Base-by-base conservation (phyloP, 495 filamentous ascomycete genomes). In the Podospora pseudopauciseta region DNA sequence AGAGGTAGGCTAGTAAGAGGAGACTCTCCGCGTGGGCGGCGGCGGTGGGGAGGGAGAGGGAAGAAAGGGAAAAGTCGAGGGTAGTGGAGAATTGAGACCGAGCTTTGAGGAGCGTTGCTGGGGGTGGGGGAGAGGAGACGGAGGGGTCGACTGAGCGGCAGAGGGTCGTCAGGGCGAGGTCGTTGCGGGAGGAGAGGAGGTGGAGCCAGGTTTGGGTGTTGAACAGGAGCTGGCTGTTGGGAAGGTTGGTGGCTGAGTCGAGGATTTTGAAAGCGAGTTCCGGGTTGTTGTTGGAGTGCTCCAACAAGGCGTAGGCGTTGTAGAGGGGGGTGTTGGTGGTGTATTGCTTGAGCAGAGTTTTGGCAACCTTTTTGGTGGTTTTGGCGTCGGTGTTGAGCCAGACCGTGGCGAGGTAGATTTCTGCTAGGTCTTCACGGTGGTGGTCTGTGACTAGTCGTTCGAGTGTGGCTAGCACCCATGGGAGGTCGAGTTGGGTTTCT, bases 221-320 rank as follows among this genome's bases (percentile, higher is more conserved):
- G 86, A 88, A 93, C 0, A 95, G 79, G 16, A 89, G 67, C 20
- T 88, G 80, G 23, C 70, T 72, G 53, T 86, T 78, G 27, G 11
- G n/a, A 20, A 73, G 71, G 26, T 55, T 57, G 0, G 71, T 73
- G 19, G 91, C 86, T 0, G 88, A 89, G 13, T 83, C 75, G 73
- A 92, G 86, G n/a, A 95, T 86, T 57, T 86, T 85, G 23, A 84
- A 76, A 28, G 91, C 87, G 63, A 84, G 77, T 5, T 83, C 80
- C 0, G 73, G 64, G 61, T 88, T 87, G 0, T 81, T 83, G 62
- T 82, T 84, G 32, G 83, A 82, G 71, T 81, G 86, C 75, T 96
- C 90, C 54, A 92, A 85, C 27, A 93, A 79, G 3, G 90, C 90
- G 69, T 93, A 94, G 0, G 87, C 87, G 71, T 93, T 91, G 77